A percentile compares a stretch with the other conserved stretches of the same genome.
phyloP scores from a whole-genome alignment of 2,329 filamentous ascomycete genomes.

The Lasiodiplodia sp. region DNA sequence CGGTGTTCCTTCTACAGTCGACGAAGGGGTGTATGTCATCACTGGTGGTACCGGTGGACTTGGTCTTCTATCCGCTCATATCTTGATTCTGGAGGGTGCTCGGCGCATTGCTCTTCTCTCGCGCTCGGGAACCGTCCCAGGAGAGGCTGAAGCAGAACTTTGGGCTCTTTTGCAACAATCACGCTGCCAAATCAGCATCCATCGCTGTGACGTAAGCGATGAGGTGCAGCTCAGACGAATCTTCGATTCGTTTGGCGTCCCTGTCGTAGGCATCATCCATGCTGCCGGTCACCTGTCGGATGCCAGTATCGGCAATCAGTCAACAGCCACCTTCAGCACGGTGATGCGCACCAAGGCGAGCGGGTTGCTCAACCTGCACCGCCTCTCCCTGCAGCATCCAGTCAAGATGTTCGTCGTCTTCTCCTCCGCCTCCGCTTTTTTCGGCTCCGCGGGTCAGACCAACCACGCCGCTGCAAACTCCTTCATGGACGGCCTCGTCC shows the following conservation, averaged over 20 bases:
- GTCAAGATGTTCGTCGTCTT: conserved; percentile 58
- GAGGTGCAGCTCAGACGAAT: neutral
- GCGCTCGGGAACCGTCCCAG: conserved; percentile 15
- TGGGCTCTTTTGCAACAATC: neutral
- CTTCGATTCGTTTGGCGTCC: neutral
- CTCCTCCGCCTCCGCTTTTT: conserved; percentile 61
- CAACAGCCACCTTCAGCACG: neutral
- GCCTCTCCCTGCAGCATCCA: conserved; percentile 27
- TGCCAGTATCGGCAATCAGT: neutral
- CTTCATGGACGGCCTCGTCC: conserved; percentile 50
- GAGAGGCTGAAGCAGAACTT: neutral
- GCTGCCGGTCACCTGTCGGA: no score
- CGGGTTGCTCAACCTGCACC: conserved; percentile 58
- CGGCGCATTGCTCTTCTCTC: conserved; percentile 28
- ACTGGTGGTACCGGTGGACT: conserved; percentile 31
- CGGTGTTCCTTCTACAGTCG: neutral
- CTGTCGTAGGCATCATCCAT: no score
- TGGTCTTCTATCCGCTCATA: conserved; percentile 21
- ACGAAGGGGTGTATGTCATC: neutral
- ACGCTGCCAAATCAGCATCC: neutral
- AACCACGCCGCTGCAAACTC: conserved; percentile 62
- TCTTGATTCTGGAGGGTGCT: conserved; percentile 25
- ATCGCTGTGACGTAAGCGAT: neutral
- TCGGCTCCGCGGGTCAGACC: conserved; percentile 60
- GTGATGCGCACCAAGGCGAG: conserved; percentile 56